A percentile compares a stretch with the other conserved stretches of the same genome.
Conservation (phyloP, 2,329 filamentous ascomycete species). For the Cercospora sp. region DNA sequence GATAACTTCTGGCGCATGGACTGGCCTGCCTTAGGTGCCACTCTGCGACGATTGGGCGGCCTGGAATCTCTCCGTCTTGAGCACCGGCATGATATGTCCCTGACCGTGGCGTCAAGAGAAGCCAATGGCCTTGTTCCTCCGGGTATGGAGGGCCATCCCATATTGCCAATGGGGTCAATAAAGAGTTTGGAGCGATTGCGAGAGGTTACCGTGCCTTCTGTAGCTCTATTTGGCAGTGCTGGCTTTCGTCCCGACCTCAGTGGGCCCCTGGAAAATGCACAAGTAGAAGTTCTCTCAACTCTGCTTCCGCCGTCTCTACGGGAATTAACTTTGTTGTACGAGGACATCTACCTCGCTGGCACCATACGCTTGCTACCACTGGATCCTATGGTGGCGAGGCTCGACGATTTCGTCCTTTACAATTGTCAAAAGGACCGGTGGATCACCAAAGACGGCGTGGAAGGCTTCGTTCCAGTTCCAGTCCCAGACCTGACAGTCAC, state of each 20-base stretch:
- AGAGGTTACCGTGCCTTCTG: not conserved
- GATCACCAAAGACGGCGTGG: conserved; percentile 4
- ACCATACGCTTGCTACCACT: not conserved
- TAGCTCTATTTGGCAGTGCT: conserved; percentile 2
- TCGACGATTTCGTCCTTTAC: conserved; percentile 2
- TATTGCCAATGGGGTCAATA: not conserved
- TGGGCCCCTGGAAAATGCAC: too few species aligned
- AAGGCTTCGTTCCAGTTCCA: not conserved
- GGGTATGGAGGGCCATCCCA: not conserved
- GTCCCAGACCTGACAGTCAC: not conserved
- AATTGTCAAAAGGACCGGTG: conserved; percentile 11
- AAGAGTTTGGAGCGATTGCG: not conserved
- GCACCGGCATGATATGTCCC: not conserved
- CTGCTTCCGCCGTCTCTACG: conserved; percentile 6
- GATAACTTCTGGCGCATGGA: conserved; percentile 9
- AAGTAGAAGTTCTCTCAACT: not conserved
- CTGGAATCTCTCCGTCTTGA: conserved; percentile 3
- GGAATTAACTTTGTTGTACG: conserved; percentile 1
- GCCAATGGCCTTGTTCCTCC: not conserved
- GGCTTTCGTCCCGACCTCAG: not conserved
- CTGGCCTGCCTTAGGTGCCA: not conserved
- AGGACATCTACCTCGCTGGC: conserved; percentile 10
- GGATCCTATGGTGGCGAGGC: not conserved
- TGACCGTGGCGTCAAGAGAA: conserved; percentile 2
- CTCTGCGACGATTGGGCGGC: not conserved